phyloP scores from a whole-genome alignment of 345 rosid species.

The Gossypium herbaceum region DNA sequence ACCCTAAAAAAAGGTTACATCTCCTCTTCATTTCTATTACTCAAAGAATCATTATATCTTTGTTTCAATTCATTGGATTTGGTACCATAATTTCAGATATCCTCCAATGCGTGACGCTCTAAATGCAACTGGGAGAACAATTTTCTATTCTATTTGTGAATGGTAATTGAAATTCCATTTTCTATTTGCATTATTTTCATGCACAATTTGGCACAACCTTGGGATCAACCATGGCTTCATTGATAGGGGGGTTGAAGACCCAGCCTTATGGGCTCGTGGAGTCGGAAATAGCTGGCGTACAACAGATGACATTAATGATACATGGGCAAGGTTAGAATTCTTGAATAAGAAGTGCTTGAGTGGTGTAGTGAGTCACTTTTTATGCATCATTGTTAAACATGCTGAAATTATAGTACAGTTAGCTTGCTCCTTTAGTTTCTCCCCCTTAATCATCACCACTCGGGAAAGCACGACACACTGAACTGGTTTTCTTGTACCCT shows the following conservation, averaged over 20 bases:
- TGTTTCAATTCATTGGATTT: conserved; percentile 16
- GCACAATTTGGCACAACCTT: background rate
- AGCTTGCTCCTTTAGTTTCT: background rate
- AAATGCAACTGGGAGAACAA: conserved; percentile 57
- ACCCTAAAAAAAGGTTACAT: conserved; percentile 63
- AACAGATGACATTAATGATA: conserved; percentile 82
- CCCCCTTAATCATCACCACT: too few species aligned
- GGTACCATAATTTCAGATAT: conserved; percentile 47
- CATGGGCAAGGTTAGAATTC: conserved; percentile 85
- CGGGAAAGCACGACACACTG: too few species aligned
- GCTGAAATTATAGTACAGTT: background rate
- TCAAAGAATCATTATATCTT: conserved; percentile 4
- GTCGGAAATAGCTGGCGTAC: conserved; percentile 99
- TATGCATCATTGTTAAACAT: background rate
- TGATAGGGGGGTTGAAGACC: conserved; percentile 85
- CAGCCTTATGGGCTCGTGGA: conserved; percentile 89
- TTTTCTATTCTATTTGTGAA: conserved; percentile 92
- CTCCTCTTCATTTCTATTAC: conserved; percentile 15
- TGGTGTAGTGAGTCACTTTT: background rate
- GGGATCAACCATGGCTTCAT: conserved; percentile 17
- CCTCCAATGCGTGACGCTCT: conserved; percentile 95
- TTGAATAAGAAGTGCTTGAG: conserved; percentile 1
- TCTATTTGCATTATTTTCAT: background rate
- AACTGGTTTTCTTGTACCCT: background rate
- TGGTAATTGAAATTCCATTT: conserved; percentile 46